Evolutionary conservation across 1,284 basidiomycete genomes (phyloP).

Genomic region (Leccinum colubrinum): DNA sequence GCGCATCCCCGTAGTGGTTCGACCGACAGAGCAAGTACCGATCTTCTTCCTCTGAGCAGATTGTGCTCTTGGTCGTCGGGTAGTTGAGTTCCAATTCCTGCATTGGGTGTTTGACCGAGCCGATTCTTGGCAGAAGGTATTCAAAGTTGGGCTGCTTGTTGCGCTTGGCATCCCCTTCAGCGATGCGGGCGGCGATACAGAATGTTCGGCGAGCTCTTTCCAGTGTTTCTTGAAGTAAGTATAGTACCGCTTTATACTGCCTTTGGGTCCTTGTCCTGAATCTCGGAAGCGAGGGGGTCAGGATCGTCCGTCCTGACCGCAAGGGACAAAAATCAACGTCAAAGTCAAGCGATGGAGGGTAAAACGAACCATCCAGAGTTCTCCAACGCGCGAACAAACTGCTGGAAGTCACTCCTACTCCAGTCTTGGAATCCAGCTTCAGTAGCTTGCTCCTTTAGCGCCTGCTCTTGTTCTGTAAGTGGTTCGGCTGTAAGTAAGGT

Average conservation of each 20-base stretch:
- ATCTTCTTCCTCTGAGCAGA: constrained; percentile 97
- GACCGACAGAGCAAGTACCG: constrained; percentile 91
- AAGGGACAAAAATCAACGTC: not conserved
- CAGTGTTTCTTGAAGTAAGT: constrained; percentile 90
- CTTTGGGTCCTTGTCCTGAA: constrained; percentile 82
- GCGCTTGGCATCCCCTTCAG: constrained; percentile 83
- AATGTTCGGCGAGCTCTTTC: constrained; percentile 74
- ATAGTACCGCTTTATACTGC: constrained; percentile 80
- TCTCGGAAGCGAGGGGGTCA: constrained; percentile 80
- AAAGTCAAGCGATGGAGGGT: not conserved
- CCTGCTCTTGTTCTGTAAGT: constrained; percentile 82
- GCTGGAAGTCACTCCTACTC: constrained; percentile 93
- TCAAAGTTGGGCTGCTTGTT: constrained; percentile 87
- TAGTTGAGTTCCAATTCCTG: constrained; percentile 94
- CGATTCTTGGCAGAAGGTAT: constrained; percentile 72
- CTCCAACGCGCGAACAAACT: constrained; percentile 85
- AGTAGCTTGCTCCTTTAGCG: constrained; percentile 78
- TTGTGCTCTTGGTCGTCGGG: constrained; percentile 93
- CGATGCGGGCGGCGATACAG: constrained; percentile 80
- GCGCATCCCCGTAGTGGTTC: constrained; percentile 87
- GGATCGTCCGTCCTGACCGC: constrained; percentile 69
- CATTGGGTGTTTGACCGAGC: constrained; percentile 83
- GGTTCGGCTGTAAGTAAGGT: constrained; percentile 62
- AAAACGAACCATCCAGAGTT: constrained; percentile 76
- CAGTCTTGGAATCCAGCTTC: constrained; percentile 85